These are phyloP conservation scores for Zostera marina DNA, from an alignment of 116 monocot species.

Conservation along the genomic window DNA sequence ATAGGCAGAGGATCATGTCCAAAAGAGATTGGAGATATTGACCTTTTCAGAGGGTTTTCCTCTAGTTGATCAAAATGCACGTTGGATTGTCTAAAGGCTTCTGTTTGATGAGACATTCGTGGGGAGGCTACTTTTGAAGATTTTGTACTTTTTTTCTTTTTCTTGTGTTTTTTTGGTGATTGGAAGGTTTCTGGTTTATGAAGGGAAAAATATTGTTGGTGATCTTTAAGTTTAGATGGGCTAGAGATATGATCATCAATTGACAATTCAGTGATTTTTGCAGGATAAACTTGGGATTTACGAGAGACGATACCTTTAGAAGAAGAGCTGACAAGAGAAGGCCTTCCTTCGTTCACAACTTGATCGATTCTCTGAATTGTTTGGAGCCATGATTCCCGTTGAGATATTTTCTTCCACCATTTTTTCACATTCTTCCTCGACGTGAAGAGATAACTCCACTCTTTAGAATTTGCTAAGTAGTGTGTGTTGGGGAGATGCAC, in stretches of 20 bases:
- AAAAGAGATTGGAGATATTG: no score
- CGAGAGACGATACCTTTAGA: conserved; percentile 1
- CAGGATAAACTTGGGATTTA: conserved; percentile 7
- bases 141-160: neutral
- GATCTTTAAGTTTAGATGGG: neutral
- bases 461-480: conserved; percentile 23
- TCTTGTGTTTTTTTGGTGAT: neutral
- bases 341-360: neutral
- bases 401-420: conserved; percentile 28
- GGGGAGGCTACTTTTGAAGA: neutral
- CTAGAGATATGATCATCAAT: neutral
- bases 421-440: conserved; percentile 41
- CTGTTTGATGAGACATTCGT: neutral
- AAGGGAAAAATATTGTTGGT: neutral
- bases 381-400: neutral
- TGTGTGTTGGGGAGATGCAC: conserved; percentile 61
- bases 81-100: neutral
- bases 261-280: neutral
- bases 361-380: neutral
- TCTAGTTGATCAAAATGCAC: no score
- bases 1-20: no score
- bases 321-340: neutral
- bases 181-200: neutral
- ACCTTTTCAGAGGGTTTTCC: no score
- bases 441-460: conserved; percentile 33